Conservation (phyloP, 2,329 filamentous ascomycete genomes). For the Sphaerulina musiva region DNA sequence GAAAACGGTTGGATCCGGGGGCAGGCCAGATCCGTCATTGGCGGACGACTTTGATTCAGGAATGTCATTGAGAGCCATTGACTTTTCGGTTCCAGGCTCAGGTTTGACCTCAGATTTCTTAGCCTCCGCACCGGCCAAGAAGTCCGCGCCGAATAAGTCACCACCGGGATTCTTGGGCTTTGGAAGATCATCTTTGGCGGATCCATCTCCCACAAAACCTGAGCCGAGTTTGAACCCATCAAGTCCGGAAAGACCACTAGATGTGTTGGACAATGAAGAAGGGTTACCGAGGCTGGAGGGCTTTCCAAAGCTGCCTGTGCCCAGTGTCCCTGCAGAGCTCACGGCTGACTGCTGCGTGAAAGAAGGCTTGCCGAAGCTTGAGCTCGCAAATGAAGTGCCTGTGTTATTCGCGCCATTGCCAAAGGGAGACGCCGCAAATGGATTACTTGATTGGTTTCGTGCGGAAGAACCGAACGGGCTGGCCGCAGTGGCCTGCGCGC, state of each 20-base stretch:
- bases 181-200: conserved; percentile 53
- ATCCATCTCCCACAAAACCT: conserved; percentile 60
- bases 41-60: conserved; percentile 32
- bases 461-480: not conserved
- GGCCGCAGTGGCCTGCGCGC: not conserved
- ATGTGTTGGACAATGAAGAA: conserved; percentile 27
- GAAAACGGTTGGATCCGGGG: conserved; percentile 36
- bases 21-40: conserved; percentile 34
- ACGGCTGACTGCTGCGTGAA: conserved; percentile 24
- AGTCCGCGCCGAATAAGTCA: conserved; percentile 29
- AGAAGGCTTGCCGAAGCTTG: conserved; percentile 14
- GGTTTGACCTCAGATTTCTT: conserved; percentile 33
- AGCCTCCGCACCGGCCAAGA: conserved; percentile 32
- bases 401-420: conserved; percentile 6
- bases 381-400: conserved; percentile 16
- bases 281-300: conserved; percentile 25
- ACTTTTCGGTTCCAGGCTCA: conserved; percentile 32
- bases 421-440: conserved; percentile 5
- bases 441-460: not conserved
- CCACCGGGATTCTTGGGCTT: conserved; percentile 37
- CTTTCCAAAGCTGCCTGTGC: conserved; percentile 32
- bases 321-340: conserved; percentile 39
- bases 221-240: conserved; percentile 61
- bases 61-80: conserved; percentile 22
- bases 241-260: conserved; percentile 28